Evolutionary conservation across 176 grass and related monocot species (phyloP).

Genomic region (Ananas comosus): DNA sequence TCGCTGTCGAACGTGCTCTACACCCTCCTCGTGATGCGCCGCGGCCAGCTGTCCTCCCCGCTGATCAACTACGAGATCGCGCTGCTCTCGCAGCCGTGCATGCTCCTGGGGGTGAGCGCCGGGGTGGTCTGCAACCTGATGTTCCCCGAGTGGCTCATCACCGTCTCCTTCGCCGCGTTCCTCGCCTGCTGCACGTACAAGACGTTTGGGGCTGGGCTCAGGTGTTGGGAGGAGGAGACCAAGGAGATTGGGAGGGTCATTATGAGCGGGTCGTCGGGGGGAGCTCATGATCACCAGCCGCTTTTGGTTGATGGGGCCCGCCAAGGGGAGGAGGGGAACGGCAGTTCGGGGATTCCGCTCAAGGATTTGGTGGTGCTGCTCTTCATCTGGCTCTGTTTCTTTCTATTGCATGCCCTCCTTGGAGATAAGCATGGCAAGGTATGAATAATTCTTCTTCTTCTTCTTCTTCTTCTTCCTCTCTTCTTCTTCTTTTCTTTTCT

Average conservation of each 20-base stretch:
- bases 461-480: neutral
- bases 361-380: constrained; percentile 48
- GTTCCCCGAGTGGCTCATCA: constrained; percentile 92
- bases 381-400: constrained; percentile 67
- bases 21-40: constrained; percentile 31
- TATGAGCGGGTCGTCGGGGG: too few relatives aligned
- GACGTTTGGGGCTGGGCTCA: constrained; percentile 51
- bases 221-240: constrained; percentile 23
- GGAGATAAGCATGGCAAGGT: constrained; percentile 82
- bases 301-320: neutral
- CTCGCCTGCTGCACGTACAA: constrained; percentile 57
- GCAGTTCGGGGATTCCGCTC: constrained; percentile 25
- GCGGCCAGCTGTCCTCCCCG: neutral
- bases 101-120: constrained; percentile 72
- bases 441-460: neutral
- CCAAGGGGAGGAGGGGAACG: neutral
- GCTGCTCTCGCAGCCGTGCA: constrained; percentile 61
- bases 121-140: constrained; percentile 70
- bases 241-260: neutral
- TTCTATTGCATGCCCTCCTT: constrained; percentile 60
- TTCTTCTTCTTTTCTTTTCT: constrained; percentile 1
- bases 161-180: constrained; percentile 47
- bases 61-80: constrained; percentile 65
- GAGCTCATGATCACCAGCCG: too few relatives aligned
- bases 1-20: constrained; percentile 54